Evolutionary conservation across 1,284 basidiomycete species (phyloP).

Genomic region (Rhodotorula sp.): DNA sequence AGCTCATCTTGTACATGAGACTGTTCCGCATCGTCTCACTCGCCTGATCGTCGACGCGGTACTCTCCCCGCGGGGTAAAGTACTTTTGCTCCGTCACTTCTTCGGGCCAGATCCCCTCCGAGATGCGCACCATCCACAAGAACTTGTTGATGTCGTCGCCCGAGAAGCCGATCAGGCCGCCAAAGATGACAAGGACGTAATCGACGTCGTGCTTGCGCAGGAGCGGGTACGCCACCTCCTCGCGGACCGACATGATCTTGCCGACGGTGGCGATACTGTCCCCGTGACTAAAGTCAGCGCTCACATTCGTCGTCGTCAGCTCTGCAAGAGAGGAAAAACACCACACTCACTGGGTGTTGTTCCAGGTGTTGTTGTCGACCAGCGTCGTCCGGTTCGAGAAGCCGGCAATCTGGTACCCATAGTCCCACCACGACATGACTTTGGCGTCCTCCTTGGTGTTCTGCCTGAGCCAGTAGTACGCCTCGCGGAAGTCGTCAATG

Average conservation of each 20-base stretch:
- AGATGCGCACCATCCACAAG: conserved; percentile 73
- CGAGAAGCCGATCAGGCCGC: conserved; percentile 92
- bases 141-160: conserved; percentile 99
- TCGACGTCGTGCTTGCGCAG: conserved; percentile 96
- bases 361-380: conserved; percentile 99
- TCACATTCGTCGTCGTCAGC: background rate
- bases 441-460: conserved; percentile 91
- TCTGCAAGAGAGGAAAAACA: background rate
- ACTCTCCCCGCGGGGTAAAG: conserved; percentile 92
- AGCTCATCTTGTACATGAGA: conserved; percentile 84
- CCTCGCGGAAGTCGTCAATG: conserved; percentile 99
- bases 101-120: conserved; percentile 98
- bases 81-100: conserved; percentile 93
- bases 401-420: conserved; percentile 98
- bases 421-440: conserved; percentile 99
- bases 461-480: conserved; percentile 98
- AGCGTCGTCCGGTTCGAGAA: conserved; percentile 97
- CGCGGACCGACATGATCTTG: conserved; percentile 91
- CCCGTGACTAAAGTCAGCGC: conserved; percentile 45
- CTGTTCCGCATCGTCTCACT: conserved; percentile 89
- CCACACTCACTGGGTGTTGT: conserved; percentile 74
- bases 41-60: conserved; percentile 85
- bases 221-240: conserved; percentile 96
- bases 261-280: conserved; percentile 93
- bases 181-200: conserved; percentile 97